Evolutionary conservation across 306 rosid genomes (phyloP).

Genomic region (Lagenaria siceraria): DNA sequence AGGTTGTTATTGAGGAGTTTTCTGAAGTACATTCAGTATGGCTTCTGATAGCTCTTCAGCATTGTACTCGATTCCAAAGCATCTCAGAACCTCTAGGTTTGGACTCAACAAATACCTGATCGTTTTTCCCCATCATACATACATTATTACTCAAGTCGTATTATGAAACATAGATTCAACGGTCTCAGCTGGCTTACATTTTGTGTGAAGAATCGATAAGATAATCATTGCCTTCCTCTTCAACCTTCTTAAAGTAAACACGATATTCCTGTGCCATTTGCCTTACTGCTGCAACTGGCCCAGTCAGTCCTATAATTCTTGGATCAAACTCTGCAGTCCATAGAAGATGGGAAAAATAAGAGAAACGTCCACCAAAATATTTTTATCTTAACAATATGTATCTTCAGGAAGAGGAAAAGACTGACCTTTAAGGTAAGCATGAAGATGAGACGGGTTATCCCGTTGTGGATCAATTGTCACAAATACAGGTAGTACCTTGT

Average conservation of each 20-base stretch:
- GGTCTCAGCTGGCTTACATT: slow-evolving; percentile 39
- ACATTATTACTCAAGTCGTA: not conserved
- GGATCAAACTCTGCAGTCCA: slow-evolving; percentile 60
- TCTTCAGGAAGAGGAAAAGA: slow-evolving; percentile 3
- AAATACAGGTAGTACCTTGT: slow-evolving; percentile 62
- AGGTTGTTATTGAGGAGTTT: not conserved
- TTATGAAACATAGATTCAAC: not conserved
- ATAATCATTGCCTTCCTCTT: slow-evolving; percentile 82
- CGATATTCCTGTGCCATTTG: slow-evolving; percentile 91
- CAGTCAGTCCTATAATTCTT: slow-evolving; percentile 67
- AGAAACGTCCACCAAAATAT: not conserved
- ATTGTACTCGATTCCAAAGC: slow-evolving; percentile 73
- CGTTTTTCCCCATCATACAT: not conserved
- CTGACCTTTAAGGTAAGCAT: slow-evolving; percentile 74
- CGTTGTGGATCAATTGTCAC: slow-evolving; percentile 91
- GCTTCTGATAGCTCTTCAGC: slow-evolving; percentile 56
- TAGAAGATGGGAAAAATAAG: slow-evolving; percentile 1
- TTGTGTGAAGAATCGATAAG: slow-evolving; percentile 79
- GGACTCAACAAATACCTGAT: slow-evolving; percentile 80
- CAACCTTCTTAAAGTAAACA: slow-evolving; percentile 58
- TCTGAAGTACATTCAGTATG: slow-evolving; percentile 39
- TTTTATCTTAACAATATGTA: not conserved
- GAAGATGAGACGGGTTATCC: slow-evolving; percentile 64
- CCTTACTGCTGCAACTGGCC: slow-evolving; percentile 61
- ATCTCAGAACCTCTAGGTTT: slow-evolving; percentile 68